A percentile compares a stretch with the other conserved stretches of the same genome.
Conservation (phyloP, 2,329 filamentous ascomycete genomes). For the Meredithiella fracta region DNA sequence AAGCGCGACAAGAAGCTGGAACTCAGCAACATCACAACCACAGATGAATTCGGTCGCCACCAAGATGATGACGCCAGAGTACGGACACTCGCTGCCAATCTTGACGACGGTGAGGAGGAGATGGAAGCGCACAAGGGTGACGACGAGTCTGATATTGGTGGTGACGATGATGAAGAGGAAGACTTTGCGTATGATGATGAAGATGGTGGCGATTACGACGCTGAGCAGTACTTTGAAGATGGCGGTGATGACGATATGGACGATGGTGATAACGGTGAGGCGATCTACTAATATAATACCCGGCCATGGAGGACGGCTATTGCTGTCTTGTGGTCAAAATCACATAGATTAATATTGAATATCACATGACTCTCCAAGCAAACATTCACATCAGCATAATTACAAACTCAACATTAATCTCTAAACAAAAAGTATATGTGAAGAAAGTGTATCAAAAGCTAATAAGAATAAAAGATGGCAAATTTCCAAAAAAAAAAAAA, state of each 20-base stretch:
- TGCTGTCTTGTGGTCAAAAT: background rate
- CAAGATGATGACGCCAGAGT: slow-evolving; percentile 20
- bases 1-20: slow-evolving; percentile 28
- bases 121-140: slow-evolving; percentile 27
- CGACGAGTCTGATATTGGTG: slow-evolving; percentile 26
- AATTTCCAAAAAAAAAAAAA: background rate
- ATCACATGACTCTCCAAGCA: background rate
- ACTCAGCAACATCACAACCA: slow-evolving; percentile 31
- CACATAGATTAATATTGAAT: background rate
- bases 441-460: background rate
- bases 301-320: background rate
- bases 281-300: slow-evolving; percentile 7
- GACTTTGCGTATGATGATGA: slow-evolving; percentile 40
- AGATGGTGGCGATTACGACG: slow-evolving; percentile 44
- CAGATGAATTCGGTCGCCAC: slow-evolving; percentile 34
- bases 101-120: slow-evolving; percentile 33
- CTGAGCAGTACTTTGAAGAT: slow-evolving; percentile 43
- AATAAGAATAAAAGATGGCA: background rate
- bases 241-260: slow-evolving; percentile 38
- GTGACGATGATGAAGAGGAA: slow-evolving; percentile 26
- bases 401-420: background rate
- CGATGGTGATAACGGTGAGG: slow-evolving; percentile 25
- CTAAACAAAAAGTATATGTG: background rate
- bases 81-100: slow-evolving; percentile 19
- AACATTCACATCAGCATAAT: background rate